These are phyloP conservation scores for Pichia pseudocactophila DNA, from an alignment of 805 yeast genomes.

Conservation along the genomic window DNA sequence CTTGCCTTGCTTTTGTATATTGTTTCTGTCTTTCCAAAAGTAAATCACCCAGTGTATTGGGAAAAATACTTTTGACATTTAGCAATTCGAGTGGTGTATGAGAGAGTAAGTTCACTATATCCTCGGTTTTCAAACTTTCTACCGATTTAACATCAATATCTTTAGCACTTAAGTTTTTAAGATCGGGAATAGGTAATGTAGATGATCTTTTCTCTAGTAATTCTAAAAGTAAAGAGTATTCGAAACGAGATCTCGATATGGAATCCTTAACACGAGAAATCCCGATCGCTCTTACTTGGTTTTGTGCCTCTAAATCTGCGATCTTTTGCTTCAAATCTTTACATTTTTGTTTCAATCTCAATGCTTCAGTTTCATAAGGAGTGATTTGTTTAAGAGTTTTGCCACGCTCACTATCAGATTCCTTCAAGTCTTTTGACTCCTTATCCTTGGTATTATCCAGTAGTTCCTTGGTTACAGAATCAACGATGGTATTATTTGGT, in stretches of 20 bases:
- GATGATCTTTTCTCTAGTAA: constrained; percentile 55
- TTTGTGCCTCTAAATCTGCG: constrained; percentile 63
- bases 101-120: constrained; percentile 21
- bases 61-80: constrained; percentile 7
- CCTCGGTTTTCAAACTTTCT: constrained; percentile 21
- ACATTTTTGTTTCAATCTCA: constrained; percentile 54
- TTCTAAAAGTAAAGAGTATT: constrained; percentile 73
- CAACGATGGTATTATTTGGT: neutral
- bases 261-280: constrained; percentile 69
- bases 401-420: neutral
- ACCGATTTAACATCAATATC: constrained; percentile 23
- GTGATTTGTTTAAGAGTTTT: constrained; percentile 10
- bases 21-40: constrained; percentile 9
- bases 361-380: constrained; percentile 23
- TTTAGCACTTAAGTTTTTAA: constrained; percentile 16
- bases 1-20: neutral
- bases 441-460: neutral
- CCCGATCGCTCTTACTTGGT: constrained; percentile 67
- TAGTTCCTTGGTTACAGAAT: neutral
- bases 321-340: constrained; percentile 62
- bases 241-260: constrained; percentile 71
- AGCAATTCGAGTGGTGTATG: constrained; percentile 21
- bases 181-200: constrained; percentile 19
- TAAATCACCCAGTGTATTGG: constrained; percentile 8
- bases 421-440: constrained; percentile 2